A percentile compares a stretch with the other conserved stretches of the same genome.
Conservation (phyloP, 805 yeast genomes). For the Pichia ethanolica region DNA sequence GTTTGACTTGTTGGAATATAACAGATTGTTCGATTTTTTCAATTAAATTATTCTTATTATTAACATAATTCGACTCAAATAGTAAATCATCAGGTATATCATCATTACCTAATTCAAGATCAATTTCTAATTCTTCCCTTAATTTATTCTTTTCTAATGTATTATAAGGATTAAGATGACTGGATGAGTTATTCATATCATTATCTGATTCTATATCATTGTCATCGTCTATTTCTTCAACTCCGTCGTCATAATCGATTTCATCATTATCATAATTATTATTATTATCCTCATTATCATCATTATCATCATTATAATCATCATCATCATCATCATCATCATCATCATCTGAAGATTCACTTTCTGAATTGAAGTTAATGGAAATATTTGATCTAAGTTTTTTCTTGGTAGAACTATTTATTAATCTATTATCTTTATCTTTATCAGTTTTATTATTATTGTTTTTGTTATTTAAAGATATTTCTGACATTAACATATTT, state of each 20-base stretch:
- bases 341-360: constrained; percentile 12
- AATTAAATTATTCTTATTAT: neutral
- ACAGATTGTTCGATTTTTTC: constrained; percentile 13
- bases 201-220: neutral
- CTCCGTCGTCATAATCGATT: neutral
- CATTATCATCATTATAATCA: neutral
- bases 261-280: neutral
- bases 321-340: neutral
- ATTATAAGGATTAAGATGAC: neutral
- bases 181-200: neutral
- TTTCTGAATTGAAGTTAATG: constrained; percentile 22
- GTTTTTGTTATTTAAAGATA: neutral
- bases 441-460: neutral
- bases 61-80: neutral
- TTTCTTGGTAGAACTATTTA: neutral
- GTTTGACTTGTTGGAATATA: constrained; percentile 14
- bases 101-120: constrained; percentile 22
- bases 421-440: neutral
- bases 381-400: constrained; percentile 19
- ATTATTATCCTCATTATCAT: neutral
- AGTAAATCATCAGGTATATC: constrained; percentile 9
- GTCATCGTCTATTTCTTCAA: neutral
- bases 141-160: constrained; percentile 12
- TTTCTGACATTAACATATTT: constrained; percentile 4
- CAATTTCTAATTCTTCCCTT: constrained; percentile 16